A percentile compares a stretch with the other conserved stretches of the same genome.
Evolutionary conservation across 306 rosid species (phyloP).

Genomic region (Lathyrus oleraceus): DNA sequence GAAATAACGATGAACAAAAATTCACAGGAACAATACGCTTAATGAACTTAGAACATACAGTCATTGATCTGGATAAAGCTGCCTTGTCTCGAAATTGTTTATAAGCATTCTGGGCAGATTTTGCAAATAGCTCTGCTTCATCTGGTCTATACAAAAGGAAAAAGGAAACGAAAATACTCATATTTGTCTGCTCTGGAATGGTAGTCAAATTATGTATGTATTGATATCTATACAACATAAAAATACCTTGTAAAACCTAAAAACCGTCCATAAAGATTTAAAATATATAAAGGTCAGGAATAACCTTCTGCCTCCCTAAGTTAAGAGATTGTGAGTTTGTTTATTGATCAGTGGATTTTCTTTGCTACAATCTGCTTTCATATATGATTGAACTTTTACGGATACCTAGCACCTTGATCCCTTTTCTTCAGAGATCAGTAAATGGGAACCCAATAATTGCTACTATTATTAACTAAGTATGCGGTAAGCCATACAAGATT

Average conservation of each 20-base stretch:
- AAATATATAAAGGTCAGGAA: background rate
- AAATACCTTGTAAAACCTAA: background rate
- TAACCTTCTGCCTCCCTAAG: background rate
- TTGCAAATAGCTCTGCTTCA: slow-evolving; percentile 88
- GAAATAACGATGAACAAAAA: slow-evolving; percentile 7
- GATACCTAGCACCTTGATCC: background rate
- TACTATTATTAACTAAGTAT: slow-evolving; percentile 9
- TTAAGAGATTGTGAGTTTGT: background rate
- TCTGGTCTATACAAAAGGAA: slow-evolving; percentile 59
- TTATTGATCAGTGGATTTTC: background rate
- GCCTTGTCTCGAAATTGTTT: slow-evolving; percentile 88
- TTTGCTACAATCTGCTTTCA: background rate
- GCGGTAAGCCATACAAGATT: background rate
- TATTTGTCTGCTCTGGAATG: background rate
- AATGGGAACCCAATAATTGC: slow-evolving; percentile 11
- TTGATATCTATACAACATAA: slow-evolving; percentile 9
- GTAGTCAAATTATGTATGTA: slow-evolving; percentile 19
- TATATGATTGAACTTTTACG: background rate
- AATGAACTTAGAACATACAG: slow-evolving; percentile 47
- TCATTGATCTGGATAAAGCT: slow-evolving; percentile 89
- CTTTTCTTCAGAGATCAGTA: background rate
- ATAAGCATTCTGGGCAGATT: slow-evolving; percentile 72
- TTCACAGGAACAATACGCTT: background rate
- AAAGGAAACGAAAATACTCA: background rate
- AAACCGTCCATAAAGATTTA: background rate